Evolutionary conservation across 331 rosid genomes (phyloP), one percentile per base, ranked within the genome.

Genomic region (Rosa hybrid): DNA sequence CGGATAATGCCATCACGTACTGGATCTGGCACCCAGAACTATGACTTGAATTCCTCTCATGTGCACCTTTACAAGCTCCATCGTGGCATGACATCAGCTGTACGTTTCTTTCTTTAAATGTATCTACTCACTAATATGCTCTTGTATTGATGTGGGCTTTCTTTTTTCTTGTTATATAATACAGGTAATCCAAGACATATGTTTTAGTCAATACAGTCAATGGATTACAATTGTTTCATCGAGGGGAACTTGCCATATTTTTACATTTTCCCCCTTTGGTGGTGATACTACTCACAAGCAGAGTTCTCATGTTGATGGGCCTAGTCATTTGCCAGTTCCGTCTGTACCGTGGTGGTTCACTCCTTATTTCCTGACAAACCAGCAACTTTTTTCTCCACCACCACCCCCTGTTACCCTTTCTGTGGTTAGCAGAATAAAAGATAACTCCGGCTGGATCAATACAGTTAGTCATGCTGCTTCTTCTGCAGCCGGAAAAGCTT

Each of bases 61-160:
- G 97, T 86, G 89, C 98, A 91, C 84, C 97, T 94, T 57, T 94
- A 91, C 90, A 94, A 92, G 86, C 97, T 94, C 73, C 97, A 87
- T 81, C 98, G 98, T 78, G 98, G 98, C 90, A 82, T 94, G 89
- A 94, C 98, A 73, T 86, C 97, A 68, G 97, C 97, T 85, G 98
- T 94, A 91, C 44, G 97, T 82, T 81, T 68, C 83, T 77, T 48
- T 81, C 76, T 82, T 80, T 74, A 72, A 64, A 41, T 79, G 34
- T 82, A 68, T 82, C 77, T 74, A 81, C 57, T 71, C 44, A 78
- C 51, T 65, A 77, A 80, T 69, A 46, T 63, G 45, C 81, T 86
- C 71, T 56, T 76, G 71, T 83, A 56, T 80, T 83, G 27, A 70
- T 7, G 51, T 75, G 78, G 79, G 83, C 39, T 80, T 77, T 73